Conservation (phyloP, 345 rosid species). For the Sisymbrium altissimum region DNA sequence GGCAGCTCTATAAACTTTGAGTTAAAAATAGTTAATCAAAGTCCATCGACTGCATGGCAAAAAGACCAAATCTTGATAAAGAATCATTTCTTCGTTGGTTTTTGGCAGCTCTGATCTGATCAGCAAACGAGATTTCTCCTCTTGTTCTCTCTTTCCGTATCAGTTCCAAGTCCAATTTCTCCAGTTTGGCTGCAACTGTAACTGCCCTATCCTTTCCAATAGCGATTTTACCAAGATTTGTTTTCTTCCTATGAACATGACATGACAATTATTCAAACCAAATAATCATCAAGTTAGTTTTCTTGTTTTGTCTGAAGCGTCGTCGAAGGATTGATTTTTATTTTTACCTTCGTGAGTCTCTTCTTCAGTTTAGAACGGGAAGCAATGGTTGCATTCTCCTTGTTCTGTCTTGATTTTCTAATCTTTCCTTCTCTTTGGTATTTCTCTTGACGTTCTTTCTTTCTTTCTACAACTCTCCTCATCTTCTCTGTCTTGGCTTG, state of each 20-base stretch:
- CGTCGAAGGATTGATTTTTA: not conserved
- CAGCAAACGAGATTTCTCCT: constrained; percentile 65
- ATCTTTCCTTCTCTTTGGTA: constrained; percentile 35
- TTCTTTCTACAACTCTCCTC: constrained; percentile 52
- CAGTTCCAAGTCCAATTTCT: constrained; percentile 56
- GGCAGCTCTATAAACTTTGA: constrained; percentile 4
- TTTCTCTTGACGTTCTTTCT: constrained; percentile 49
- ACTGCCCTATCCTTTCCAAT: constrained; percentile 28
- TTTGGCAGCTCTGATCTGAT: constrained; percentile 76
- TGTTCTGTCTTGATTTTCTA: constrained; percentile 31
- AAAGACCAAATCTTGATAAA: constrained; percentile 17
- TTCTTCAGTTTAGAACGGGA: constrained; percentile 43
- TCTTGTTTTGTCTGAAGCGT: not conserved
- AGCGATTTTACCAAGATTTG: constrained; percentile 32
- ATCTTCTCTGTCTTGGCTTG: constrained; percentile 49
- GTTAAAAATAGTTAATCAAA: constrained; percentile 3
- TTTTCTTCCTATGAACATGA: constrained; percentile 65
- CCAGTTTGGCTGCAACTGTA: constrained; percentile 44
- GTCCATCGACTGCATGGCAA: constrained; percentile 23
- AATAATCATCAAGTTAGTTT: not conserved
- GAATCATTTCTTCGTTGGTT: constrained; percentile 38
- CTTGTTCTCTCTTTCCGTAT: constrained; percentile 50
- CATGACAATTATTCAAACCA: constrained; percentile 1
- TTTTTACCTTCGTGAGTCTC: constrained; percentile 60
- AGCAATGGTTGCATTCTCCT: constrained; percentile 27